Evolutionary conservation across 2,329 filamentous ascomycete genomes (phyloP), one percentile per base, ranked within the genome.

Genomic region (Fusarium lateritium): DNA sequence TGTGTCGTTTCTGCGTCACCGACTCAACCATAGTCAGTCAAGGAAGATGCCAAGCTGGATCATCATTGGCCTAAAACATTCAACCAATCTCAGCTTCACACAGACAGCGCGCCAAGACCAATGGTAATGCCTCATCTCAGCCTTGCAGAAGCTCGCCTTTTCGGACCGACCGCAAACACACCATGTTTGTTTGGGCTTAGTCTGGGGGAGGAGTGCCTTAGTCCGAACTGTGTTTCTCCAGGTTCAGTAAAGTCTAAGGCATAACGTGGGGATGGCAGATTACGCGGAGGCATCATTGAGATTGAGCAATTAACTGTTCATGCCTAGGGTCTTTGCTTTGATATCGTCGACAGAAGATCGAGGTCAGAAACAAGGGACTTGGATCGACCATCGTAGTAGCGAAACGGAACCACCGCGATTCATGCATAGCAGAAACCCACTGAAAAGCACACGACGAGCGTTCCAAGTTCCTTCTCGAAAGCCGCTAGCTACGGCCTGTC

Each of bases 141-240:
- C 72, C 72, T 74, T 56, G 70, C 63, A 61, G 51, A 31, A 38
- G 51, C 33, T 64, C 65, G 74, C 74, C 74, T 73, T 69, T 76
- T 76, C 74, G 74, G 74, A 54, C 74, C 74, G 74, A 76, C 50
- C 53, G 46, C 46, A 19, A 51, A 28, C 22, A 31, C 59, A 43
- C 66, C 47, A 70, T 45, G 24, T 40, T 57, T 15, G 2, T 58
- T 70, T 56, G 13, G 65, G 71, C 28, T 33, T 75, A 75, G 70
- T 60, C 61, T 64, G 63, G 65, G 68, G 57, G 56, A 13, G 7
- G 39, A 26, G 21, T 22, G 15, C 45, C 34, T 56, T 47, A 56
- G 56, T 34, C 49, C 49, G 39, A 64, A 67, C 52, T 31, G 34
- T 59, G 52, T 62, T 74, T 74, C 73, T 75, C 69, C 73, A 74